phyloP scores from a whole-genome alignment of 225 moss, liverwort and hornwort genomes.

The Polytrichum formosum region DNA sequence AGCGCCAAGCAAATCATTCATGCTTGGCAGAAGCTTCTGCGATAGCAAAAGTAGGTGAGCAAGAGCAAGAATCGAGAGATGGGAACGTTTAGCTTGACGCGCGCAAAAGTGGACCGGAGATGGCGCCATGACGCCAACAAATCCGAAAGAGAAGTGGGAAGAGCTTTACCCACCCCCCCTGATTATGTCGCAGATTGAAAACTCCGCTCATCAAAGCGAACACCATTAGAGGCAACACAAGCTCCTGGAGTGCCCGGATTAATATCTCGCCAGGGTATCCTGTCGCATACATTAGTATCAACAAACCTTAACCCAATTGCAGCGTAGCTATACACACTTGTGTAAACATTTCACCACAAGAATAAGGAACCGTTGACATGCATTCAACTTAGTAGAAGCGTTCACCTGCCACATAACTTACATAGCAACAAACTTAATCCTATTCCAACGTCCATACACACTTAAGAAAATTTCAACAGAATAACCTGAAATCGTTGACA shows the following conservation, averaged over 20 bases:
- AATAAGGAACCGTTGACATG: background rate
- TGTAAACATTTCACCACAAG: background rate
- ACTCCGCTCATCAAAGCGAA: conserved; percentile 89
- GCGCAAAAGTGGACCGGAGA: background rate
- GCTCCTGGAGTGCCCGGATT: conserved; percentile 76
- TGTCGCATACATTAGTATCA: conserved; percentile 9
- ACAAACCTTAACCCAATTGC: background rate
- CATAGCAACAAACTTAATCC: too few relatives aligned
- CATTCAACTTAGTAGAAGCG: too few relatives aligned
- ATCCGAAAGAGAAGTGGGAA: background rate
- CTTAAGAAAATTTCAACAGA: too few relatives aligned
- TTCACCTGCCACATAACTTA: too few relatives aligned
- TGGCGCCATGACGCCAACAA: background rate
- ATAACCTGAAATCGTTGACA: too few relatives aligned
- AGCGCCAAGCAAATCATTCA: too few relatives aligned
- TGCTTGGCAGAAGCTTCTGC: too few relatives aligned
- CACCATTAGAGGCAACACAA: conserved; percentile 76
- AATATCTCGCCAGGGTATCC: conserved; percentile 86
- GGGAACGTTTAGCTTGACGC: background rate
- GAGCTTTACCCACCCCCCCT: conserved; percentile 34
- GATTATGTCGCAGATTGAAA: conserved; percentile 71
- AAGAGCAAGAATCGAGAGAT: background rate
- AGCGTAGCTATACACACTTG: background rate
- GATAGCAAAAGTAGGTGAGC: too few relatives aligned
- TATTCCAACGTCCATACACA: too few relatives aligned